Percentiles rank a stretch among this genome's conserved stretches.
Evolutionary conservation across 2,329 filamentous ascomycete species (phyloP).

Genomic region (Periconia sp.): DNA sequence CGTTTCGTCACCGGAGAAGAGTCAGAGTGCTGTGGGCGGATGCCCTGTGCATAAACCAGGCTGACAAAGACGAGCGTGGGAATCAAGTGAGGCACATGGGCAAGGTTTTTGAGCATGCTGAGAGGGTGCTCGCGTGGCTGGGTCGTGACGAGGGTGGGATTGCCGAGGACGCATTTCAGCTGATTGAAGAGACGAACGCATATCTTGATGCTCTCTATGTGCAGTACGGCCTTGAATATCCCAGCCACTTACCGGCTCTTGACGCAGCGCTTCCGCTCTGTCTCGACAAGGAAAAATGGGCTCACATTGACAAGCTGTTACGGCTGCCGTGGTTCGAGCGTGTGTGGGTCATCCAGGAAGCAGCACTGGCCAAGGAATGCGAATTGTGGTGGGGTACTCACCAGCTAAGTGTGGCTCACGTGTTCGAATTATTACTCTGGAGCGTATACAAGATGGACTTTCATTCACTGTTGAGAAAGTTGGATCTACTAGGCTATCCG

Average conservation of each 20-base stretch:
- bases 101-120: constrained; percentile 8
- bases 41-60: constrained; percentile 22
- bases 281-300: constrained; percentile 3
- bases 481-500: not conserved
- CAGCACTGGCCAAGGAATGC: constrained; percentile 6
- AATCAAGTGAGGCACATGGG: constrained; percentile 16
- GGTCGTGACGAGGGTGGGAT: constrained; percentile 12
- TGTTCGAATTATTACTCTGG: constrained; percentile 1
- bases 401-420: not conserved
- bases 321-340: constrained; percentile 16
- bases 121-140: constrained; percentile 8
- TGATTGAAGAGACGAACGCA: not conserved
- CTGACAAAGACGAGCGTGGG: constrained; percentile 7
- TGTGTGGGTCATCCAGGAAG: constrained; percentile 20
- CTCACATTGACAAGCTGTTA: constrained; percentile 1
- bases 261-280: not conserved
- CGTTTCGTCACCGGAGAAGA: not conserved
- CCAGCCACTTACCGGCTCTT: not conserved
- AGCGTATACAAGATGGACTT: not conserved
- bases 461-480: not conserved
- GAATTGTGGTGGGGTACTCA: not conserved
- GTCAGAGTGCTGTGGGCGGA: constrained; percentile 10
- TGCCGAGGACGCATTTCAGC: not conserved
- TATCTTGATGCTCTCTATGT: not conserved
- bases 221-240: not conserved